Evolutionary conservation across 129 eudicot species (phyloP).

Genomic region (Artemisia annua): DNA sequence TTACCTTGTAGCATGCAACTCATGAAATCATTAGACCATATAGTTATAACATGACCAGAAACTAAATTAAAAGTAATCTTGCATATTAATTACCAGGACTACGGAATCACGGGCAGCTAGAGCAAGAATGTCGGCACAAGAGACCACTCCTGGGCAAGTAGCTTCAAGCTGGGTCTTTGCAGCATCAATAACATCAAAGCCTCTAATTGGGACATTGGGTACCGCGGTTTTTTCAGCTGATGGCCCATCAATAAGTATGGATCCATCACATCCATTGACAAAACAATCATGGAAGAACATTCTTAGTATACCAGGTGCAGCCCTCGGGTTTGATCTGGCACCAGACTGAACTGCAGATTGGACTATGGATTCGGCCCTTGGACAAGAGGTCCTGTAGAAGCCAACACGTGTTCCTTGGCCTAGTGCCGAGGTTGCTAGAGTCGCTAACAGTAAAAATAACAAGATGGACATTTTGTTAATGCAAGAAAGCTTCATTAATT

Average conservation of each 20-base stretch:
- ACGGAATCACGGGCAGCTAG: slow-evolving; percentile 74
- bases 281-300: slow-evolving; percentile 78
- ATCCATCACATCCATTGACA: slow-evolving; percentile 79
- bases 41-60: not conserved
- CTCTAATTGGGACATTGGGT: slow-evolving; percentile 51
- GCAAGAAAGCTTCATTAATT: slow-evolving; percentile 26
- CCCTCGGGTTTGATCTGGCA: slow-evolving; percentile 32
- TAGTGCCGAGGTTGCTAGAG: slow-evolving; percentile 7
- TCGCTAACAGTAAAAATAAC: slow-evolving; percentile 31
- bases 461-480: not conserved
- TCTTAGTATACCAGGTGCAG: slow-evolving; percentile 62
- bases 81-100: slow-evolving; percentile 39
- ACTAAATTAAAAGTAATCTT: too few species aligned
- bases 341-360: slow-evolving; percentile 43
- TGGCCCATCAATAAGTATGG: slow-evolving; percentile 56
- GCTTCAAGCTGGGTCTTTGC: slow-evolving; percentile 60
- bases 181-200: slow-evolving; percentile 64
- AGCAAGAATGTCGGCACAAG: slow-evolving; percentile 86
- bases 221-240: slow-evolving; percentile 50
- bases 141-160: slow-evolving; percentile 72
- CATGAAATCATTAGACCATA: not conserved
- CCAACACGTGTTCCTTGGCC: slow-evolving; percentile 54
- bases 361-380: slow-evolving; percentile 57
- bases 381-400: slow-evolving; percentile 45
- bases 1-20: not conserved